Evolutionary conservation across 257 asterid species (phyloP).

Genomic region (Gentiana straminea): DNA sequence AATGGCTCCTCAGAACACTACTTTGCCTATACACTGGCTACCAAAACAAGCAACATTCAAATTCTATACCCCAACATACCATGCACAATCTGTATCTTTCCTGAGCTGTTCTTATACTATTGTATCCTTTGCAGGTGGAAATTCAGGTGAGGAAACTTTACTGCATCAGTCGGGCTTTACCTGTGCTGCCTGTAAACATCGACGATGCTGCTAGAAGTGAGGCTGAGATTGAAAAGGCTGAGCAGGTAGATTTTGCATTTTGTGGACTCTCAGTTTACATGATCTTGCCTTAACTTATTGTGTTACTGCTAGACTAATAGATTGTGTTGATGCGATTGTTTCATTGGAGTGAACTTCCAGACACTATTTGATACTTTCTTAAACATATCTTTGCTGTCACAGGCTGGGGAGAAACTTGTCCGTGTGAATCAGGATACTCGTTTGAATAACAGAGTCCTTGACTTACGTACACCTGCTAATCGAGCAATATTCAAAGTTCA

Average conservation of each 20-base stretch:
- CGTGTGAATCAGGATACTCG: slow-evolving; percentile 95
- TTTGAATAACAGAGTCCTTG: slow-evolving; percentile 68
- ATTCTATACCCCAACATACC: too few species aligned
- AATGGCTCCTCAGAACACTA: too few species aligned
- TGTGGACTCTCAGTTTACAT: too few species aligned
- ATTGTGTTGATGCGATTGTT: too few species aligned
- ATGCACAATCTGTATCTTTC: too few species aligned
- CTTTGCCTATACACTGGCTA: too few species aligned
- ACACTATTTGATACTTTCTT: background rate
- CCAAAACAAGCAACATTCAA: too few species aligned
- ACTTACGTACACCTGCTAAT: slow-evolving; percentile 82
- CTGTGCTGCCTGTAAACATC: slow-evolving; percentile 46
- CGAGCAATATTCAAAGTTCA: slow-evolving; percentile 76
- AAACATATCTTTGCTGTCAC: slow-evolving; percentile 10
- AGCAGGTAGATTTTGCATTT: slow-evolving; percentile 28
- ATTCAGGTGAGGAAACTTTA: slow-evolving; percentile 60
- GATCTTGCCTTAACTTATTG: background rate
- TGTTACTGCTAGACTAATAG: too few species aligned
- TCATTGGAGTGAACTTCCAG: background rate
- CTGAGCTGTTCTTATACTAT: too few species aligned
- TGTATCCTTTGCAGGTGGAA: slow-evolving; percentile 39
- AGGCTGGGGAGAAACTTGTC: slow-evolving; percentile 77
- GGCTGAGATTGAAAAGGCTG: slow-evolving; percentile 48
- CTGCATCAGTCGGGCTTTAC: slow-evolving; percentile 47
- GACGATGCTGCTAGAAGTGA: slow-evolving; percentile 81